Evolutionary conservation across 2,329 filamentous ascomycete species (phyloP).

Genomic region (Teratosphaeria gauchensis): DNA sequence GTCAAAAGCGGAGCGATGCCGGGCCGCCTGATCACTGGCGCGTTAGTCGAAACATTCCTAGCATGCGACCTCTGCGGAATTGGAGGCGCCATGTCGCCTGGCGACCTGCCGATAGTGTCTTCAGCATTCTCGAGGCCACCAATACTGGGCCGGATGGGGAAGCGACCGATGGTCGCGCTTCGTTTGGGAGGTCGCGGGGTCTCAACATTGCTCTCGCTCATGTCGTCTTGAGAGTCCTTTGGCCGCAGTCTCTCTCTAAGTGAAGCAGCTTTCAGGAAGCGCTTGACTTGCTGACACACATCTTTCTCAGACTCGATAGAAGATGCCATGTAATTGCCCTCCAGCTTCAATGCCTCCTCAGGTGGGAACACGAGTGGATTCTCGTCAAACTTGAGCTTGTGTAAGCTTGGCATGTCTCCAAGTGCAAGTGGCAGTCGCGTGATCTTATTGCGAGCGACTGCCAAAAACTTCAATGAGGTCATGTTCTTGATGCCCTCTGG

Average conservation of each 20-base stretch:
- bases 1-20: conserved; percentile 57
- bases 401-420: conserved; percentile 80
- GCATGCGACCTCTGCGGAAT: conserved; percentile 76
- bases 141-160: conserved; percentile 58
- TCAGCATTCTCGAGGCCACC: conserved; percentile 50
- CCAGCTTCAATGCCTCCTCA: conserved; percentile 29
- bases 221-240: conserved; percentile 18
- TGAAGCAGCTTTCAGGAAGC: conserved; percentile 42
- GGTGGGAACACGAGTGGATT: conserved; percentile 76
- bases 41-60: conserved; percentile 33
- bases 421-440: conserved; percentile 73
- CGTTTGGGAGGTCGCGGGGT: conserved; percentile 62
- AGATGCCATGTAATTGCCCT: conserved; percentile 14
- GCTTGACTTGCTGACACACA: conserved; percentile 51
- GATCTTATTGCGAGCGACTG: conserved; percentile 78
- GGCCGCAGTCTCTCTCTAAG: conserved; percentile 16
- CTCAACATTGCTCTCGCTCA: conserved; percentile 60
- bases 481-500: conserved; percentile 72
- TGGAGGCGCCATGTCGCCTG: conserved; percentile 54
- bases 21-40: conserved; percentile 46
- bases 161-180: conserved; percentile 43
- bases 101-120: conserved; percentile 57
- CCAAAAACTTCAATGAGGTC: conserved; percentile 78
- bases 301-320: conserved; percentile 49
- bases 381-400: conserved; percentile 80